Evolutionary conservation across 2,329 filamentous ascomycete species (phyloP).

Genomic region (Fusarium sp.): DNA sequence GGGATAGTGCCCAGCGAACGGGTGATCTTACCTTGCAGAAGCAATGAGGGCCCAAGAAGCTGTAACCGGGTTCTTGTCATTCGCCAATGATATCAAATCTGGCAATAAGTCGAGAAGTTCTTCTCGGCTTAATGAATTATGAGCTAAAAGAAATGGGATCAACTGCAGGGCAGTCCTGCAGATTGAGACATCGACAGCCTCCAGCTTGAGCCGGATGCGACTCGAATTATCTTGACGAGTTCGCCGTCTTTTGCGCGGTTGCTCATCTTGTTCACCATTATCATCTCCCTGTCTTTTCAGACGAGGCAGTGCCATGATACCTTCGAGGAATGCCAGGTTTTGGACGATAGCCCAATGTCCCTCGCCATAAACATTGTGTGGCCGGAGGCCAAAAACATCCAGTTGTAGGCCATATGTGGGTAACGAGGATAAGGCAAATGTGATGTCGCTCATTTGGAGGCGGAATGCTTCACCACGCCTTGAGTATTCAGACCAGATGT

Average conservation of each 20-base stretch:
- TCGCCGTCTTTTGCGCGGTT: slow-evolving; percentile 64
- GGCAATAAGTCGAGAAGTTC: slow-evolving; percentile 66
- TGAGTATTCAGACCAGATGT: slow-evolving; percentile 81
- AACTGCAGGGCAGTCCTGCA: slow-evolving; percentile 66
- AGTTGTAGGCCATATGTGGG: slow-evolving; percentile 58
- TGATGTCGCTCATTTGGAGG: slow-evolving; percentile 81
- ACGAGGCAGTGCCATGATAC: slow-evolving; percentile 50
- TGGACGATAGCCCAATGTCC: slow-evolving; percentile 69
- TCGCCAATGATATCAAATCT: slow-evolving; percentile 66
- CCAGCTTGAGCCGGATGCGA: slow-evolving; percentile 61
- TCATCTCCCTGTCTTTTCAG: slow-evolving; percentile 37
- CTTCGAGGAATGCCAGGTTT: slow-evolving; percentile 67
- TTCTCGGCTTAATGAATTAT: slow-evolving; percentile 57
- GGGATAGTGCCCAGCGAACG: background rate
- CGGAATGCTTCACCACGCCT: slow-evolving; percentile 75
- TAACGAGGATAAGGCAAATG: slow-evolving; percentile 61
- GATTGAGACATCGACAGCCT: slow-evolving; percentile 54
- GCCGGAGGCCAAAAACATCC: slow-evolving; percentile 62
- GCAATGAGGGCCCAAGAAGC: slow-evolving; percentile 87
- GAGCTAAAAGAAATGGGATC: slow-evolving; percentile 65
- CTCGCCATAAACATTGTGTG: slow-evolving; percentile 64
- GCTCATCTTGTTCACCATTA: slow-evolving; percentile 49
- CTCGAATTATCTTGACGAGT: slow-evolving; percentile 51
- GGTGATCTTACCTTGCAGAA: slow-evolving; percentile 73
- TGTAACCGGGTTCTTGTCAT: slow-evolving; percentile 73